These are phyloP conservation scores for Globisporangium iwayamae DNA, from an alignment of 352 stramenopile genomes.

Conservation along the genomic window DNA sequence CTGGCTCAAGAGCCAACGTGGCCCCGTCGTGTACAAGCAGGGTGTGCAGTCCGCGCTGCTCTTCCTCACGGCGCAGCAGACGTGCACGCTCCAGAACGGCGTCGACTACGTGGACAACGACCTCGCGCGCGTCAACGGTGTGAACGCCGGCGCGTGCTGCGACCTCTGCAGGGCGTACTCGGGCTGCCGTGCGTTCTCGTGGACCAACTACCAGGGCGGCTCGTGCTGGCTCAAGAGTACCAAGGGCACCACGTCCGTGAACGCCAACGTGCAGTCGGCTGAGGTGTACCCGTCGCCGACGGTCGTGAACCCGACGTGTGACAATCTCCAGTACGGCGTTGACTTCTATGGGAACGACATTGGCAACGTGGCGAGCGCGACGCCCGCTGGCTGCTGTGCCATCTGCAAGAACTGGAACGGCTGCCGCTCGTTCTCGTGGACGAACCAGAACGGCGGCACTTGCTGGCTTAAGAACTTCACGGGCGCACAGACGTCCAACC, in stretches of 20 bases:
- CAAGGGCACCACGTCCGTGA: conserved; percentile 17
- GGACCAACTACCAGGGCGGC: conserved; percentile 36
- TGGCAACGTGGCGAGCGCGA: conserved; percentile 9
- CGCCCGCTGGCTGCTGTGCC: conserved; percentile 12
- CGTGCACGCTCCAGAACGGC: conserved; percentile 24
- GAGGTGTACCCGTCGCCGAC: neutral
- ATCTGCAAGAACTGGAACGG: conserved; percentile 7
- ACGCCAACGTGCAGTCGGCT: conserved; percentile 8
- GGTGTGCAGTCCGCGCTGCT: conserved; percentile 18
- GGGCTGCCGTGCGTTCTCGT: conserved; percentile 45
- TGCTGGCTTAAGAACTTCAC: conserved; percentile 51
- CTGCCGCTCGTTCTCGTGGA: conserved; percentile 45
- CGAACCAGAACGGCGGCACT: conserved; percentile 36
- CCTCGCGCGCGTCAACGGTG: conserved; percentile 5
- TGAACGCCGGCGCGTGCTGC: conserved; percentile 15
- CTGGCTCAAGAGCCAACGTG: conserved; percentile 52
- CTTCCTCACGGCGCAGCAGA: conserved; percentile 12
- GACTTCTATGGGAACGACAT: conserved; percentile 16
- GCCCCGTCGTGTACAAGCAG: conserved; percentile 6
- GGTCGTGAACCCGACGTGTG: neutral
- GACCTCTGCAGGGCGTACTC: conserved; percentile 1
- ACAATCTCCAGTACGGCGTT: neutral
- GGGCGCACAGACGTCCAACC: neutral
- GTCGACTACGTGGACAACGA: conserved; percentile 26
- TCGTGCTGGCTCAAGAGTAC: conserved; percentile 63